phyloP scores from a whole-genome alignment of 371 early-diverging fungal genomes.

The Mucor plumbeus region DNA sequence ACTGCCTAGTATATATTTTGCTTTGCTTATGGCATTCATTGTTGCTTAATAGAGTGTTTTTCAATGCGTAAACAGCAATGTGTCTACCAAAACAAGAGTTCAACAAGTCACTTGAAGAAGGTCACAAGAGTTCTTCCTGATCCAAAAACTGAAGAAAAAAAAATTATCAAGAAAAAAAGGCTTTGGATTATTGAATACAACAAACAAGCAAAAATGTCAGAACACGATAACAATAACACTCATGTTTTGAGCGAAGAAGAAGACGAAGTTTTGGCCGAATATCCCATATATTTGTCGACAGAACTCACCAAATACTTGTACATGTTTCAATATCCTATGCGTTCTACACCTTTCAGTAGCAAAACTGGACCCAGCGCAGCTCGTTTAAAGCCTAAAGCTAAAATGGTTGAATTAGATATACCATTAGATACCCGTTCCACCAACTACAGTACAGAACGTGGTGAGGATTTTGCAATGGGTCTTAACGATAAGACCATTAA shows the following conservation, averaged over 20 bases:
- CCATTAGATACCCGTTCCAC: conserved; percentile 72
- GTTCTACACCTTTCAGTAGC: conserved; percentile 54
- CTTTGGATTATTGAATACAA: neutral
- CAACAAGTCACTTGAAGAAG: too few species aligned
- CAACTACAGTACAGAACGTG: conserved; percentile 79
- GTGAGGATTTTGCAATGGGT: conserved; percentile 80
- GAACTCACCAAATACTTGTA: conserved; percentile 73
- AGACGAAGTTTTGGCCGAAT: conserved; percentile 78
- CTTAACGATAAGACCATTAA: conserved; percentile 73
- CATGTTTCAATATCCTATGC: conserved; percentile 87
- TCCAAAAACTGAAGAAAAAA: neutral
- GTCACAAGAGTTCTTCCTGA: neutral
- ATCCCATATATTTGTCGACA: conserved; percentile 78
- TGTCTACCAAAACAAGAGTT: too few species aligned
- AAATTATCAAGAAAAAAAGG: neutral
- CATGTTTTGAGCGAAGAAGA: conserved; percentile 36
- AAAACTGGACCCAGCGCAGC: conserved; percentile 64
- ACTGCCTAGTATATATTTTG: too few species aligned
- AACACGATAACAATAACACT: neutral
- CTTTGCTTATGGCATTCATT: too few species aligned
- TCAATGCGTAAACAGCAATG: too few species aligned
- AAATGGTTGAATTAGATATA: conserved; percentile 87
- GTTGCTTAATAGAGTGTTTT: too few species aligned
- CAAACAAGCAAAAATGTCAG: neutral
- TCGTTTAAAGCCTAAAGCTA: conserved; percentile 81